Percentiles rank a stretch among this genome's conserved stretches.
Evolutionary conservation across 768 basidiomycete species (phyloP).

Genomic region (Mycena metata): DNA sequence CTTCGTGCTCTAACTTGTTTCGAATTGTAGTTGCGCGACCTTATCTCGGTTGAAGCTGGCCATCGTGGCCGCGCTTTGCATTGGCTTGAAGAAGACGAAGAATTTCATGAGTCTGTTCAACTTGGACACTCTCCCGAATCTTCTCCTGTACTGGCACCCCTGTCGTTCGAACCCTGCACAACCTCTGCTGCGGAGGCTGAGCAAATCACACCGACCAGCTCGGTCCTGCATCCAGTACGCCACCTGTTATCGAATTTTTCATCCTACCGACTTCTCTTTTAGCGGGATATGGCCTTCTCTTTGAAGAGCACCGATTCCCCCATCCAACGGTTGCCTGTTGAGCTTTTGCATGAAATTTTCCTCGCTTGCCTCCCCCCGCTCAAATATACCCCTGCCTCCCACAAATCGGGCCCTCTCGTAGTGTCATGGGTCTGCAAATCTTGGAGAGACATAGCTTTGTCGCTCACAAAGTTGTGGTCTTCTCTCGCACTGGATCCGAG

Average conservation of each 20-base stretch:
- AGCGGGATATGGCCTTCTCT: background rate
- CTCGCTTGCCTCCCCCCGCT: background rate
- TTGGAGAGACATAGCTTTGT: slow-evolving; percentile 5
- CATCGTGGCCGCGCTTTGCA: too few species aligned
- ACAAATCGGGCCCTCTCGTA: background rate
- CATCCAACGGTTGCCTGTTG: slow-evolving; percentile 11
- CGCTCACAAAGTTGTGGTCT: background rate
- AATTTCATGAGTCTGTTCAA: too few species aligned
- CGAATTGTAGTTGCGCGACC: too few species aligned
- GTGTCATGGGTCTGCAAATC: slow-evolving; percentile 9
- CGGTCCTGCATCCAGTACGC: background rate
- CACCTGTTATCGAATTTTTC: background rate
- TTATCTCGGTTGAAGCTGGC: too few species aligned
- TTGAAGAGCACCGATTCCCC: background rate
- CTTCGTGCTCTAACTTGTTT: too few species aligned
- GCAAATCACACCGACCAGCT: too few species aligned
- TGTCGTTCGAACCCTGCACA: too few species aligned
- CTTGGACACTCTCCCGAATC: too few species aligned
- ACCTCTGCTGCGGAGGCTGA: too few species aligned
- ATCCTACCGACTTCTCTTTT: background rate
- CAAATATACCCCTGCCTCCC: background rate
- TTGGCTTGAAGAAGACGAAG: too few species aligned
- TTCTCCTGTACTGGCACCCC: too few species aligned
- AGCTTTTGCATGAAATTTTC: slow-evolving; percentile 11
- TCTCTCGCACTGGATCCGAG: background rate